phyloP scores from a whole-genome alignment of 140 eudicot species.

The Senecio squalidus region DNA sequence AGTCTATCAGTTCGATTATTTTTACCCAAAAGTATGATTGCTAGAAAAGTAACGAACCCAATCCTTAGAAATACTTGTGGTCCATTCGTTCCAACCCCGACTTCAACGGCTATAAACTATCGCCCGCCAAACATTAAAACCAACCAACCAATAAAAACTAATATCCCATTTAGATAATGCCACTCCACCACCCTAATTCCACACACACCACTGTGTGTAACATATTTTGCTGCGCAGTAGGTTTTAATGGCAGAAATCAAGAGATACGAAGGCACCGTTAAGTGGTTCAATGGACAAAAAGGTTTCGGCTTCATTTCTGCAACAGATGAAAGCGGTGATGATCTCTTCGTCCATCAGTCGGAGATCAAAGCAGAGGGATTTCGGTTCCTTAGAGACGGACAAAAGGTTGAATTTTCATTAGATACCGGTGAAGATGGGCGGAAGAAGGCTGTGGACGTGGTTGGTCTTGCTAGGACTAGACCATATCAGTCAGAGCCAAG shows the following conservation, averaged over 20 bases:
- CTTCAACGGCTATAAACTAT: conserved; percentile 18
- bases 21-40: neutral
- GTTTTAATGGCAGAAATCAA: conserved; percentile 32
- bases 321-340: conserved; percentile 47
- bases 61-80: conserved; percentile 8
- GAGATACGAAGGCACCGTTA: conserved; percentile 41
- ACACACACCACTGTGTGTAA: neutral
- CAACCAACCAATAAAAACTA: conserved; percentile 19
- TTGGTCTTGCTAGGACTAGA: conserved; percentile 25
- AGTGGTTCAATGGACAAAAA: conserved; percentile 82
- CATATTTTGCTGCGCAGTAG: neutral
- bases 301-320: conserved; percentile 72
- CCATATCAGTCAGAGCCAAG: conserved; percentile 4
- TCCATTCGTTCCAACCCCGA: conserved; percentile 27
- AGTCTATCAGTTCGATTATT: too few species aligned
- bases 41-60: conserved; percentile 18
- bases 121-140: conserved; percentile 12
- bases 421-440: conserved; percentile 43
- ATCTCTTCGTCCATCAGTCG: conserved; percentile 66
- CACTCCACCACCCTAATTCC: neutral
- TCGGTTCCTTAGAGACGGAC: conserved; percentile 61
- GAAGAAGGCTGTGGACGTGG: conserved; percentile 50
- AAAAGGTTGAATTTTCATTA: conserved; percentile 51
- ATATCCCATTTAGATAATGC: conserved; percentile 17
- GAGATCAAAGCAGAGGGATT: conserved; percentile 63